Conservation (phyloP, 306 rosid genomes). For the Castanea mollissima region DNA sequence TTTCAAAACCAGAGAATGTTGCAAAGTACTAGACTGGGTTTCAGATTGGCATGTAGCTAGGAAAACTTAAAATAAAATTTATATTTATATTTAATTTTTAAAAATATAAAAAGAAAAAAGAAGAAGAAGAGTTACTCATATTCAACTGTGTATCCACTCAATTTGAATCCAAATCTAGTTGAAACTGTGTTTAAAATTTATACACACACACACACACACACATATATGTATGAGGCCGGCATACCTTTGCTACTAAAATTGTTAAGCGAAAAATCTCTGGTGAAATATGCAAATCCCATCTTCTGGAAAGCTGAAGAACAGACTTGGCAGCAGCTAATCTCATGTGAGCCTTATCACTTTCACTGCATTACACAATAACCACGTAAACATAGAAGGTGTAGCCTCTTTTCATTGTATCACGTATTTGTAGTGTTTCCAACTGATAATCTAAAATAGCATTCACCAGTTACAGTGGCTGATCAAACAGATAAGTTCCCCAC, state of each 20-base stretch:
- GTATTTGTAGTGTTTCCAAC: background rate
- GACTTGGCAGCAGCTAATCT: constrained; percentile 87
- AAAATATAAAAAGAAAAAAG: background rate
- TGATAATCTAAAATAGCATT: background rate
- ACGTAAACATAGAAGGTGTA: background rate
- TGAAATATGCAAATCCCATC: constrained; percentile 83
- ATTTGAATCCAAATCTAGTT: background rate
- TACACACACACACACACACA: no score
- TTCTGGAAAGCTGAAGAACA: constrained; percentile 70
- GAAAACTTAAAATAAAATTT: background rate
- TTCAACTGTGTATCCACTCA: background rate
- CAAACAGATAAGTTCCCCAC: background rate
- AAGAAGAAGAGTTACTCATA: background rate
- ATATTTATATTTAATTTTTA: no score
- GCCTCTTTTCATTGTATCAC: background rate
- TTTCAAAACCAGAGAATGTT: no score
- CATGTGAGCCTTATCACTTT: constrained; percentile 48
- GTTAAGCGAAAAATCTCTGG: constrained; percentile 58
- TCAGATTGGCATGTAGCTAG: background rate
- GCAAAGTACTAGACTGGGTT: background rate
- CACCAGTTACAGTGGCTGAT: background rate
- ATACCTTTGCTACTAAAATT: constrained; percentile 67
- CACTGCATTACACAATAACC: constrained; percentile 42
- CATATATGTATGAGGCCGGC: background rate
- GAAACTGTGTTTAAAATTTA: constrained; percentile 4